Evolutionary conservation across 768 basidiomycete species (phyloP).

Genomic region (Pisolithus albus): DNA sequence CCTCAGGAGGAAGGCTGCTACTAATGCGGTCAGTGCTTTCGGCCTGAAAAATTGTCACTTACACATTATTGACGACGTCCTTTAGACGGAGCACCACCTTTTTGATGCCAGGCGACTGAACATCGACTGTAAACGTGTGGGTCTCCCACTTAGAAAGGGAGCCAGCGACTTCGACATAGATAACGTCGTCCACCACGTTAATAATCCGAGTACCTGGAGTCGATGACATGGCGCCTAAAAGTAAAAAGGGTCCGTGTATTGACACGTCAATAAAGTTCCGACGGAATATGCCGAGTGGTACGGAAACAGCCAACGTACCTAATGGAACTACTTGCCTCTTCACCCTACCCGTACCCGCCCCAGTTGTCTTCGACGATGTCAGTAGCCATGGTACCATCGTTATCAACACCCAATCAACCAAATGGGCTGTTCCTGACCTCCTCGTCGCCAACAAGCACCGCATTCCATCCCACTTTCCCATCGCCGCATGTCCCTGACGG

Average conservation of each 20-base stretch:
- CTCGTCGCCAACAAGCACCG: background rate
- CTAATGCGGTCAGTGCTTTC: background rate
- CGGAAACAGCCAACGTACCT: background rate
- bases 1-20: background rate
- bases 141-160: background rate
- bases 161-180: background rate
- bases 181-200: background rate
- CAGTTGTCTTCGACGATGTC: background rate
- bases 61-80: background rate
- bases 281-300: background rate
- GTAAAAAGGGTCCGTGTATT: background rate
- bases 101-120: too few relatives aligned
- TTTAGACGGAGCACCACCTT: background rate
- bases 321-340: background rate
- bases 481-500: background rate
- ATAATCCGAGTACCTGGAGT: background rate
- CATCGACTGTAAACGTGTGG: background rate
- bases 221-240: background rate
- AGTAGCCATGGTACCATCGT: background rate
- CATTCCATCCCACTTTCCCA: background rate
- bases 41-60: background rate
- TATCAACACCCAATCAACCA: background rate
- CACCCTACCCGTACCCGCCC: background rate
- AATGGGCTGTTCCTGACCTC: background rate
- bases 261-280: background rate